Evolutionary conservation across 2,329 filamentous ascomycete species (phyloP).

Genomic region (Fusarium pseudoanthophilum): DNA sequence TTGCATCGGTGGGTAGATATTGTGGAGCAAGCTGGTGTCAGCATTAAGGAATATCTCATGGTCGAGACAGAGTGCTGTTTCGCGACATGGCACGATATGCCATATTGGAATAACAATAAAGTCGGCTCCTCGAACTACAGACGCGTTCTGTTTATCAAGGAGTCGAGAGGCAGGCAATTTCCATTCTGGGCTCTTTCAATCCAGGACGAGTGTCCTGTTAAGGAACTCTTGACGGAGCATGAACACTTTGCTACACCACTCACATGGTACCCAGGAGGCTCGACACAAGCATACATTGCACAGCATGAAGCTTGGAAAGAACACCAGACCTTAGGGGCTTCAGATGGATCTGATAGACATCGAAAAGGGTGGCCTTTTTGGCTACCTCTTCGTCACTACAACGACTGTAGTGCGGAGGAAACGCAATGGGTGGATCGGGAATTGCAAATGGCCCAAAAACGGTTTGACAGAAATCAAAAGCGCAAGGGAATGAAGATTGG

Average conservation of each 20-base stretch:
- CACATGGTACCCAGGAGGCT: not conserved
- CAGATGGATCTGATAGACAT: not conserved
- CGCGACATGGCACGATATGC: not conserved
- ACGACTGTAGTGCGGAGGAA: not conserved
- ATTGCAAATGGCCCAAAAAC: not conserved
- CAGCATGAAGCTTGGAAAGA: not conserved
- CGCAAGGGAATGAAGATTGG: not conserved
- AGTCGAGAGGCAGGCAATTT: not conserved
- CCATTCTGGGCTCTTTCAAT: not conserved
- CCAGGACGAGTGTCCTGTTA: not conserved
- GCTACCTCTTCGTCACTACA: not conserved
- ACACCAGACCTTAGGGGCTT: not conserved
- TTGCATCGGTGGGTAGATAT: not conserved
- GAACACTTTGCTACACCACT: not conserved
- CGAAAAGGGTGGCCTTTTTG: not conserved
- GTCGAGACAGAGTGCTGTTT: not conserved
- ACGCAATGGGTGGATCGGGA: not conserved
- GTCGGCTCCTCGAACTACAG: not conserved
- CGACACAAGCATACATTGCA: not conserved
- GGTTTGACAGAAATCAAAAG: slow-evolving; percentile 4
- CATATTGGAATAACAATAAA: not conserved
- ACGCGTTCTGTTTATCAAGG: not conserved
- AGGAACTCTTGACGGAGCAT: not conserved
- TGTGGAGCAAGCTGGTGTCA: not conserved
- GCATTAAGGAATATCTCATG: not conserved